Conservation (phyloP, 108 stramenopile species). For the Pseudonitzschia multiseries region DNA sequence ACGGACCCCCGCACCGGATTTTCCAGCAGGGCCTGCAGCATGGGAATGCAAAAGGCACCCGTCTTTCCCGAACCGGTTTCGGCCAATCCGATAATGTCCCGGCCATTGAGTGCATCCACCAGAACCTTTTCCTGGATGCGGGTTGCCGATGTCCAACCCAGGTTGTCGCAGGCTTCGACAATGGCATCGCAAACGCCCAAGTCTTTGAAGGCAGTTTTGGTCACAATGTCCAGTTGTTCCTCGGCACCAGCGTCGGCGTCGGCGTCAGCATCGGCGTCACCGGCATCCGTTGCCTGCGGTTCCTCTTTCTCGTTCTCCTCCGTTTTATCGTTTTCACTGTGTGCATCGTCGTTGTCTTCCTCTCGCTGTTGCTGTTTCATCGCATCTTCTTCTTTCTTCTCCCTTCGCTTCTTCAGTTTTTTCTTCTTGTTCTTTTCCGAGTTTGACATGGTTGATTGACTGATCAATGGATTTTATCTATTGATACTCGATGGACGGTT, state of each 20-base stretch:
- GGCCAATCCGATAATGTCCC: constrained; percentile 90
- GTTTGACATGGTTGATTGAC: constrained; percentile 10
- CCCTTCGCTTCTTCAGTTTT: constrained; percentile 15
- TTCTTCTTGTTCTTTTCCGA: constrained; percentile 14
- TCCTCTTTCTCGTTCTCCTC: not conserved
- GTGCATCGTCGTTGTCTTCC: constrained; percentile 15
- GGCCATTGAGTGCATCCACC: constrained; percentile 81
- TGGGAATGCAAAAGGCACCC: constrained; percentile 92
- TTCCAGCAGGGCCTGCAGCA: constrained; percentile 86
- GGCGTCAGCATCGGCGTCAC: not conserved
- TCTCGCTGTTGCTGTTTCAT: constrained; percentile 10
- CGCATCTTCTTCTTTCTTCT: constrained; percentile 12
- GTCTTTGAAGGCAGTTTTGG: constrained; percentile 73
- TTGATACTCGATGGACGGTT: too few species aligned
- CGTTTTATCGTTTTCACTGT: not conserved
- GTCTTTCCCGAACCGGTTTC: constrained; percentile 96
- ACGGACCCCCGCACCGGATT: constrained; percentile 72
- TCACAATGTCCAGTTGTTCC: constrained; percentile 54
- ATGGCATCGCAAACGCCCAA: constrained; percentile 85
- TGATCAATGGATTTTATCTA: too few species aligned
- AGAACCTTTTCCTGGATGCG: constrained; percentile 91
- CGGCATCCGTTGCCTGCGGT: not conserved
- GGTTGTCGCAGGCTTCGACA: constrained; percentile 71
- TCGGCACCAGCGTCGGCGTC: constrained; percentile 18
- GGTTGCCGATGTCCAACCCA: constrained; percentile 94